Evolutionary conservation across 345 rosid species (phyloP).

Genomic region (Pseudoturritis turrita): DNA sequence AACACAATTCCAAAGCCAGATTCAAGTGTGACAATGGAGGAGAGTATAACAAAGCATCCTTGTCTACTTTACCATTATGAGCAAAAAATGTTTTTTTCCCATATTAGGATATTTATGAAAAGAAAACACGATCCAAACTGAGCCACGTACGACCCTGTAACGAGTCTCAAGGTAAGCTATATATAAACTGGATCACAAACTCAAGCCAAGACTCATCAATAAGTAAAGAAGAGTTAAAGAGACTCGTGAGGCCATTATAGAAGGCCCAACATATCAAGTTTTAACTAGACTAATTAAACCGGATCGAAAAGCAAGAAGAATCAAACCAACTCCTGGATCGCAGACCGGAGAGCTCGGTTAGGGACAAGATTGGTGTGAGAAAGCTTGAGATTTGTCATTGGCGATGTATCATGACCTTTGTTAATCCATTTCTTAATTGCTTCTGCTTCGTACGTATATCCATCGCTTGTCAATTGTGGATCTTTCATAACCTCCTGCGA

Average conservation of each 20-base stretch:
- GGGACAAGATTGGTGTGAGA: conserved; percentile 42
- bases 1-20: no score
- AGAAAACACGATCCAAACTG: no score
- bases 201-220: not conserved
- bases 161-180: not conserved
- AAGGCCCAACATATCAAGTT: no score
- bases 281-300: no score
- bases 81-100: no score
- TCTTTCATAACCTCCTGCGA: conserved; percentile 44
- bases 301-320: not conserved
- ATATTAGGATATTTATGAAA: no score
- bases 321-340: conserved; percentile 49
- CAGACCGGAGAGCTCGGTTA: conserved; percentile 60
- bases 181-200: not conserved
- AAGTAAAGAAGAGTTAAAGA: not conserved
- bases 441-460: conserved; percentile 60
- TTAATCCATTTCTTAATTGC: conserved; percentile 52
- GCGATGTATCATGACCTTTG: conserved; percentile 49
- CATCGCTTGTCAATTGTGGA: conserved; percentile 67
- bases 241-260: not conserved
- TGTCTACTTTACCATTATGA: no score
- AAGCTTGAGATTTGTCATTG: conserved; percentile 46
- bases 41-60: no score
- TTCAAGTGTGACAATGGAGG: no score
- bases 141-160: no score